Percentiles rank a stretch among this genome's conserved stretches.
These are phyloP conservation scores for Elsinoe arachidis DNA, from an alignment of 2,329 filamentous ascomycete genomes.

Conservation along the genomic window DNA sequence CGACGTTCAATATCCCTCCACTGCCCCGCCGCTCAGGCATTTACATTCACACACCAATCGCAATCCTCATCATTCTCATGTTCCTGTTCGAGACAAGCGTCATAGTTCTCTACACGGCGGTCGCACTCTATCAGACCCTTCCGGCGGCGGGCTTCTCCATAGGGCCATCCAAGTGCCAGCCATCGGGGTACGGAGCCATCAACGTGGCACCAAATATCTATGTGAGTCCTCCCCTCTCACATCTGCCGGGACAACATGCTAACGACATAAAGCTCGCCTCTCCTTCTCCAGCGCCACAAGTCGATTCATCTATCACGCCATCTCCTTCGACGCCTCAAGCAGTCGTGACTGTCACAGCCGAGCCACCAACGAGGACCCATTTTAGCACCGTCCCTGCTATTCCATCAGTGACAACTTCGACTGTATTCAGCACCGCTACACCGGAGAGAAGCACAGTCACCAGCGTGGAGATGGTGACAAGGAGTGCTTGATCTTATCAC, in stretches of 20 bases:
- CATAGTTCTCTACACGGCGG: conserved; percentile 31
- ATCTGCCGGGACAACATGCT: not conserved
- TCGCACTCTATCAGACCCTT: conserved; percentile 30
- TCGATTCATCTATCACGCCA: not conserved
- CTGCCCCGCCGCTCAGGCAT: conserved; percentile 24
- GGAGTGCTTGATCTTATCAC: not conserved
- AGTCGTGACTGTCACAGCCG: conserved; percentile 15
- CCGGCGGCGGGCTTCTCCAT: conserved; percentile 22
- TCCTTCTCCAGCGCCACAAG: not conserved
- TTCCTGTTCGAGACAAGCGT: conserved; percentile 28
- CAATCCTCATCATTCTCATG: conserved; percentile 26
- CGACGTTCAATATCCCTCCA: conserved; percentile 15
- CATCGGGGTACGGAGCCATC: conserved; percentile 17
- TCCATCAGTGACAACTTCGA: conserved; percentile 14
- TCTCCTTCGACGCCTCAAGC: not conserved
- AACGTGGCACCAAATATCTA: conserved; percentile 28
- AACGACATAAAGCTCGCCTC: not conserved
- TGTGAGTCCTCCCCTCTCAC: not conserved
- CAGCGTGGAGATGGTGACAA: conserved; percentile 2
- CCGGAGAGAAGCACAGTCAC: conserved; percentile 8
- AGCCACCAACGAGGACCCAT: conserved; percentile 14
- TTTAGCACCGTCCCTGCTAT: conserved; percentile 9
- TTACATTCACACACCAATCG: conserved; percentile 25
- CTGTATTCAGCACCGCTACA: conserved; percentile 10
- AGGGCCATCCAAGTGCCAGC: conserved; percentile 12